Evolutionary conservation across 1,284 basidiomycete species (phyloP).

Genomic region (Microbotryum intermedium): DNA sequence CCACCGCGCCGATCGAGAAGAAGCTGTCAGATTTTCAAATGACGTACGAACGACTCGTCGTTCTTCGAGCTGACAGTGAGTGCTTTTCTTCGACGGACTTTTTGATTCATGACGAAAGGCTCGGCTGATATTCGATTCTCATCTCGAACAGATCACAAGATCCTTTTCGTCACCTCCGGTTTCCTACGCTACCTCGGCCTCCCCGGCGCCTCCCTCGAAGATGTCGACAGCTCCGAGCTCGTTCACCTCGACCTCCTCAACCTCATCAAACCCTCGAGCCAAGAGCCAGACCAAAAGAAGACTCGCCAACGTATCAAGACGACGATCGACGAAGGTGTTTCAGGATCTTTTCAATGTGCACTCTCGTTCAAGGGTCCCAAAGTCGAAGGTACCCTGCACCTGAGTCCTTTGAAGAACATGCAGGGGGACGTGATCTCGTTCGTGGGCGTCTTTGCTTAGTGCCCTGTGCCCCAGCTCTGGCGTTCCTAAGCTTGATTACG

Average conservation of each 20-base stretch:
- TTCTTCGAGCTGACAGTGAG: constrained; percentile 4
- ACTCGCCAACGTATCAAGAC: not conserved
- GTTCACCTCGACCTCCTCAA: constrained; percentile 18
- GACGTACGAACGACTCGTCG: constrained; percentile 11
- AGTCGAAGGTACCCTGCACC: too few relatives aligned
- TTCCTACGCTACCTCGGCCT: constrained; percentile 18
- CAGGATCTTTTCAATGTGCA: too few relatives aligned
- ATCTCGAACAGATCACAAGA: constrained; percentile 1
- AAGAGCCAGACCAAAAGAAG: not conserved
- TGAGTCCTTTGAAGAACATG: too few relatives aligned
- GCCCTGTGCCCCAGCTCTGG: too few relatives aligned
- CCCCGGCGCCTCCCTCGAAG: constrained; percentile 5
- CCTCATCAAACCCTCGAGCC: constrained; percentile 1
- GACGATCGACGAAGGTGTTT: constrained; percentile 5
- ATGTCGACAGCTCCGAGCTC: constrained; percentile 12
- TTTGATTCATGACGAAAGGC: not conserved
- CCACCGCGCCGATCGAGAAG: not conserved
- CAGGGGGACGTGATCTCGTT: too few relatives aligned
- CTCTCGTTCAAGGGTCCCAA: too few relatives aligned
- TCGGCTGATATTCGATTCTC: not conserved
- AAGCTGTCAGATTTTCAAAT: constrained; percentile 7
- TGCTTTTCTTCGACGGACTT: not conserved
- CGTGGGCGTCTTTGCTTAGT: too few relatives aligned
- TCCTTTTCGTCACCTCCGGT: constrained; percentile 16
- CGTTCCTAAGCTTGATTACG: too few relatives aligned